phyloP scores from a whole-genome alignment of 2,329 filamentous ascomycete species.

The Trichoderma gracile region DNA sequence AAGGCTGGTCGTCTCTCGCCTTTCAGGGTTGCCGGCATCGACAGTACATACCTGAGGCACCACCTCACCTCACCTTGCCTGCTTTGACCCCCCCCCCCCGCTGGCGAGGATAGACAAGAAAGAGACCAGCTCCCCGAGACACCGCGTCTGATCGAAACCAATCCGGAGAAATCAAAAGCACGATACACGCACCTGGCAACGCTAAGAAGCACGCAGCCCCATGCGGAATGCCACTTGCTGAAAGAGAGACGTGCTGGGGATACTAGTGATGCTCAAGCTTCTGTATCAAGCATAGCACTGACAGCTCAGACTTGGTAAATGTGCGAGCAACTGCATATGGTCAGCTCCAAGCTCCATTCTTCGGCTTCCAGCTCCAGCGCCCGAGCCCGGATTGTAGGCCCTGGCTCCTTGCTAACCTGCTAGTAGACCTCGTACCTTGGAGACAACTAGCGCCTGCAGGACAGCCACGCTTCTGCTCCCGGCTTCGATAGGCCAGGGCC shows the following conservation, averaged over 20 bases:
- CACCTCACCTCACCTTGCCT: not conserved
- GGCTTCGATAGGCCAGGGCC: constrained; percentile 18
- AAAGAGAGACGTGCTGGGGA: not conserved
- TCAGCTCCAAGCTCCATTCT: not conserved
- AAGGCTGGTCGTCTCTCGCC: not conserved
- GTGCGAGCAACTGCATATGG: constrained; percentile 9
- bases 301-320: constrained; percentile 9
- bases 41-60: too few species aligned
- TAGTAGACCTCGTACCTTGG: not conserved
- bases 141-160: not conserved
- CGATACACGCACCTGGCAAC: not conserved
- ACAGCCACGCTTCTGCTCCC: constrained; percentile 20
- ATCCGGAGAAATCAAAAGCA: too few species aligned
- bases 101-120: not conserved
- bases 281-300: constrained; percentile 12
- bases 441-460: constrained; percentile 20
- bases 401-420: constrained; percentile 2
- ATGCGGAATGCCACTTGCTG: not conserved
- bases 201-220: not conserved
- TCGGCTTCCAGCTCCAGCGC: not conserved
- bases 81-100: not conserved
- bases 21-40: not conserved
- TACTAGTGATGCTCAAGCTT: constrained; percentile 2
- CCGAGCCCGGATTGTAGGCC: constrained; percentile 1
- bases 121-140: not conserved